Conservation (phyloP, 495 filamentous ascomycete genomes). For the Cercophora newfieldiana region DNA sequence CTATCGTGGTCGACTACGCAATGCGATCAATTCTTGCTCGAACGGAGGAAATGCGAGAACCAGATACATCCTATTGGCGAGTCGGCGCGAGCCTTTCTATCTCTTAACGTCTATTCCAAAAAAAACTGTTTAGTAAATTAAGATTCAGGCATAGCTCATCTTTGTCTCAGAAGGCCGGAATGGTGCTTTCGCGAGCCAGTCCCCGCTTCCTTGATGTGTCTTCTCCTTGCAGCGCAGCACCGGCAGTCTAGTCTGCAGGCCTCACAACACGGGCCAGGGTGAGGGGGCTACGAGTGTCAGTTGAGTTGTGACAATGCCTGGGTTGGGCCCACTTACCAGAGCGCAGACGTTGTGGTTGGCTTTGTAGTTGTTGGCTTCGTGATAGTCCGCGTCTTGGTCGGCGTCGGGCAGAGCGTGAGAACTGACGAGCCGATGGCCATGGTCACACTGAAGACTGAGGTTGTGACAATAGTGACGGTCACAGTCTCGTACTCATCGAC, state of each 20-base stretch:
- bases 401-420: conserved; percentile 15
- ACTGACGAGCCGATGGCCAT: conserved; percentile 6
- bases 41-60: background rate
- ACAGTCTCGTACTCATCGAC: background rate
- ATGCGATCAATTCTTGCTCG: no score
- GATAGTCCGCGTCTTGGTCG: background rate
- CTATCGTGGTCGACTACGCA: no score
- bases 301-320: background rate
- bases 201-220: no score
- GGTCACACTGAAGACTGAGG: conserved; percentile 6
- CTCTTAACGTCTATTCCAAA: background rate
- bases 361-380: no score
- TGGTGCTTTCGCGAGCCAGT: no score
- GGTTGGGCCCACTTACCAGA: background rate
- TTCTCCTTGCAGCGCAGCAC: no score
- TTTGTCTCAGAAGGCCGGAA: no score
- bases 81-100: background rate
- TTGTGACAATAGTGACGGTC: conserved; percentile 8
- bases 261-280: background rate
- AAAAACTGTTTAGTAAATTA: background rate
- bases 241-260: background rate
- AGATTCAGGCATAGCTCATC: background rate
- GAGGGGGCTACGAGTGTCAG: background rate
- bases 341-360: no score
- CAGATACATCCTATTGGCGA: background rate